Conservation (phyloP, 768 basidiomycete genomes). For the Candolleomyces eurysporus region DNA sequence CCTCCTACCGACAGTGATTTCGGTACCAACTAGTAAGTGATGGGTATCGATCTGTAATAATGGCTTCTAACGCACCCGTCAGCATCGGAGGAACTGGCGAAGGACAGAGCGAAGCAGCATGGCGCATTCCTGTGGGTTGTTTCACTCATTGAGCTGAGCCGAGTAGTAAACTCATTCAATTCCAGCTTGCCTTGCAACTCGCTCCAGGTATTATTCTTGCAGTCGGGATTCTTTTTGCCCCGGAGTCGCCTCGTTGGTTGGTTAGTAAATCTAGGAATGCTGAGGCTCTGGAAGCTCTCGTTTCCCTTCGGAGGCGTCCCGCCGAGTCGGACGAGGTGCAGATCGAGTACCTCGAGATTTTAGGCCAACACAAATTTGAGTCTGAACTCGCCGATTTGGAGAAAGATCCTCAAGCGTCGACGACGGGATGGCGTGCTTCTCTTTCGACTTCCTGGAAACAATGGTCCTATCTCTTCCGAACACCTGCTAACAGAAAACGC, state of each 20-base stretch:
- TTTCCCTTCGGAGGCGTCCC: not conserved
- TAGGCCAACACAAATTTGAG: slow-evolving; percentile 4
- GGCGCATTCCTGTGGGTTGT: slow-evolving; percentile 2
- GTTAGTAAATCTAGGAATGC: not conserved
- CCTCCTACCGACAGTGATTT: not conserved
- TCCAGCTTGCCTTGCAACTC: not conserved
- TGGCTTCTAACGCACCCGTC: too few relatives aligned
- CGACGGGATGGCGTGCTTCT: not conserved
- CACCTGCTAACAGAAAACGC: not conserved
- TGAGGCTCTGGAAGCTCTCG: not conserved
- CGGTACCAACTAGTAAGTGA: slow-evolving; percentile 2
- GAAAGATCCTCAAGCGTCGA: not conserved
- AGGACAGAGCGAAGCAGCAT: slow-evolving; percentile 1
- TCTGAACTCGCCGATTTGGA: not conserved
- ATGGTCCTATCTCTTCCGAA: not conserved
- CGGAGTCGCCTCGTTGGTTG: slow-evolving; percentile 1
- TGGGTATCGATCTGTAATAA: not conserved
- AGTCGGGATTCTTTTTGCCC: not conserved
- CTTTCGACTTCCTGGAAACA: not conserved
- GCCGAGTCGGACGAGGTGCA: not conserved
- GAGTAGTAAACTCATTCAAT: not conserved
- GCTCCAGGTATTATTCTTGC: not conserved
- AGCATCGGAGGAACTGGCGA: slow-evolving; percentile 2
- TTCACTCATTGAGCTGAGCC: not conserved
- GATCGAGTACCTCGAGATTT: not conserved